phyloP scores from a whole-genome alignment of 2,329 filamentous ascomycete genomes.

The Fusarium pseudonygamai region DNA sequence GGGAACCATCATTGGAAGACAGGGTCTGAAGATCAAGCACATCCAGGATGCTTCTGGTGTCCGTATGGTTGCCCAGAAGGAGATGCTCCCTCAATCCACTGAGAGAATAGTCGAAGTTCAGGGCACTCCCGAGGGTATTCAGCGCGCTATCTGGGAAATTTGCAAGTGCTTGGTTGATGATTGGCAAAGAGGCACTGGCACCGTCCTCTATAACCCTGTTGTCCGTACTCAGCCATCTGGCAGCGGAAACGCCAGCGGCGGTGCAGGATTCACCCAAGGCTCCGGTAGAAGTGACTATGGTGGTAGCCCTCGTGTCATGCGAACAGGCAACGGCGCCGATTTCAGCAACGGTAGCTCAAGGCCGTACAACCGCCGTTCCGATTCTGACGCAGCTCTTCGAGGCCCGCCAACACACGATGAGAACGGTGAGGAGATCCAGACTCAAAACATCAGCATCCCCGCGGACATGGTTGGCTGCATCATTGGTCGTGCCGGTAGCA shows the following conservation, averaged over 20 bases:
- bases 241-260: conserved; percentile 55
- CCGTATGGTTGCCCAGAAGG: conserved; percentile 99
- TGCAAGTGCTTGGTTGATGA: conserved; percentile 98
- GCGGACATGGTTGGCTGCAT: conserved; percentile 99
- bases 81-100: conserved; percentile 98
- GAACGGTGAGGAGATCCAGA: conserved; percentile 97
- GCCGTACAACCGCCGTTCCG: conserved; percentile 80
- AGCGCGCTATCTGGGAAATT: conserved; percentile 98
- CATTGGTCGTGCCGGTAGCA: conserved; percentile 92
- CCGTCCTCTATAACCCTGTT: conserved; percentile 95
- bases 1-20: conserved; percentile 97
- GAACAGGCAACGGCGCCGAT: conserved; percentile 96
- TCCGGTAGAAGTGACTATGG: conserved; percentile 64
- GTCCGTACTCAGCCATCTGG: conserved; percentile 79
- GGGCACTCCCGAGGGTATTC: conserved; percentile 92
- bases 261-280: conserved; percentile 50
- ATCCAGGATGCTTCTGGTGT: conserved; percentile 97
- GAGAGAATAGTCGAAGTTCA: conserved; percentile 98
- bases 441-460: conserved; percentile 99
- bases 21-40: conserved; percentile 98
- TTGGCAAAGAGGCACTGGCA: conserved; percentile 96
- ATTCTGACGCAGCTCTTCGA: conserved; percentile 81
- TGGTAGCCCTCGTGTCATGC: conserved; percentile 79
- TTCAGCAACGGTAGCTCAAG: conserved; percentile 83
- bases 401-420: conserved; percentile 91